These are phyloP conservation scores for Coffea humblotiana DNA, from an alignment of 305 asterid species.

Conservation along the genomic window DNA sequence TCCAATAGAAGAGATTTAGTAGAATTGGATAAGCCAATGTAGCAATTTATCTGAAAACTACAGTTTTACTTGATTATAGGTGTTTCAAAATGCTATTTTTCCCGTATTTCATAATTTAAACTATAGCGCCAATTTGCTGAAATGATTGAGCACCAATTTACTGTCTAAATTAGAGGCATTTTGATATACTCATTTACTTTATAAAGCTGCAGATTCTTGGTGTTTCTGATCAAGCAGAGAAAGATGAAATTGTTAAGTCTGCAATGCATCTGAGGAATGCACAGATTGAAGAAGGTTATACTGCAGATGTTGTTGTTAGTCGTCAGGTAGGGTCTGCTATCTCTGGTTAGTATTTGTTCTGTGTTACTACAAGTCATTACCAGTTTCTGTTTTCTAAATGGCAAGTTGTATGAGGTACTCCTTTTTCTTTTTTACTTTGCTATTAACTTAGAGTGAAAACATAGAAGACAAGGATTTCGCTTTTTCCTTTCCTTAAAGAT, in stretches of 20 bases:
- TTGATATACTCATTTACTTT: background rate
- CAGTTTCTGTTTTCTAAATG: background rate
- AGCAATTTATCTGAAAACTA: background rate
- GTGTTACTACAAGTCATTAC: background rate
- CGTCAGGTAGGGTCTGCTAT: conserved; percentile 62
- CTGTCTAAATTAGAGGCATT: background rate
- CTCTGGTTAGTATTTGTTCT: conserved; percentile 3
- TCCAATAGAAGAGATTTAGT: background rate
- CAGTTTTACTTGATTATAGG: background rate
- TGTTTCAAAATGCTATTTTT: background rate
- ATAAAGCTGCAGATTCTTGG: conserved; percentile 74
- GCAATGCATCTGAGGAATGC: conserved; percentile 81
- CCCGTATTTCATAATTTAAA: background rate
- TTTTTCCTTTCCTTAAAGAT: background rate
- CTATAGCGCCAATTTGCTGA: background rate
- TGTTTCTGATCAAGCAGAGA: conserved; percentile 80
- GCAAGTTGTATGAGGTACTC: background rate
- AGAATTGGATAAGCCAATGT: background rate
- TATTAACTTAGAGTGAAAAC: background rate
- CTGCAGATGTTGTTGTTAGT: conserved; percentile 75
- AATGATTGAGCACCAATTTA: background rate
- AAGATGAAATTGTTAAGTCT: conserved; percentile 94
- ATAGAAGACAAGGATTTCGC: background rate
- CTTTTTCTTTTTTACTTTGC: background rate
- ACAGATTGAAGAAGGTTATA: conserved; percentile 95